These are phyloP conservation scores for Russula emetica DNA, from an alignment of 768 basidiomycete species.

Conservation along the genomic window DNA sequence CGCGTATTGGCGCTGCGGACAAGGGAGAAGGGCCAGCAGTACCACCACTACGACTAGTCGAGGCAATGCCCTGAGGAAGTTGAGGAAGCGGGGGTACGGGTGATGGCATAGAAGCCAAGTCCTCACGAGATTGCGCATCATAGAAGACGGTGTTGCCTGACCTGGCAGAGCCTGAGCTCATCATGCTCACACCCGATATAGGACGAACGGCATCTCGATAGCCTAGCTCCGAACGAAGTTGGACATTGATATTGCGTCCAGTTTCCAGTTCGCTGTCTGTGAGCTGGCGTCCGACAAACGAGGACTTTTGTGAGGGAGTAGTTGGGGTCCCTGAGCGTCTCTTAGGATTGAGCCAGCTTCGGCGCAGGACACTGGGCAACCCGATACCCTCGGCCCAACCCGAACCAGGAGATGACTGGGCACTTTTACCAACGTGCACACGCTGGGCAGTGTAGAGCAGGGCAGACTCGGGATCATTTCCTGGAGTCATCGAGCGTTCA, in stretches of 20 bases:
- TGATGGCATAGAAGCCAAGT: conserved; percentile 43
- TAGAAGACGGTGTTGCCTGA: conserved; percentile 59
- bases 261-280: conserved; percentile 29
- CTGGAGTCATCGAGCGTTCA: conserved; percentile 33
- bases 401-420: conserved; percentile 31
- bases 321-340: conserved; percentile 14
- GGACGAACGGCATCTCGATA: conserved; percentile 44
- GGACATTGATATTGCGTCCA: conserved; percentile 35
- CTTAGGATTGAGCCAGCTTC: conserved; percentile 28
- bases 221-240: conserved; percentile 23
- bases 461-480: conserved; percentile 36
- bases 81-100: conserved; percentile 37
- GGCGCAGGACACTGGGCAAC: conserved; percentile 14
- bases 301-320: conserved; percentile 11
- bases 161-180: conserved; percentile 38
- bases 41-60: conserved; percentile 7
- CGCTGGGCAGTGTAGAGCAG: conserved; percentile 50
- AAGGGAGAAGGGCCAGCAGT: conserved; percentile 15
- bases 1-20: conserved; percentile 23
- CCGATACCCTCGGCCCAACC: conserved; percentile 19
- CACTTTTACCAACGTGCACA: conserved; percentile 35
- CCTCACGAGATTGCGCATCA: conserved; percentile 51
- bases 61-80: conserved; percentile 28
- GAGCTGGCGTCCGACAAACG: conserved; percentile 15
- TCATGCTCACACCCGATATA: conserved; percentile 51